These are phyloP conservation scores for Didymella exigua DNA, from an alignment of 2,329 filamentous ascomycete species.

Conservation along the genomic window DNA sequence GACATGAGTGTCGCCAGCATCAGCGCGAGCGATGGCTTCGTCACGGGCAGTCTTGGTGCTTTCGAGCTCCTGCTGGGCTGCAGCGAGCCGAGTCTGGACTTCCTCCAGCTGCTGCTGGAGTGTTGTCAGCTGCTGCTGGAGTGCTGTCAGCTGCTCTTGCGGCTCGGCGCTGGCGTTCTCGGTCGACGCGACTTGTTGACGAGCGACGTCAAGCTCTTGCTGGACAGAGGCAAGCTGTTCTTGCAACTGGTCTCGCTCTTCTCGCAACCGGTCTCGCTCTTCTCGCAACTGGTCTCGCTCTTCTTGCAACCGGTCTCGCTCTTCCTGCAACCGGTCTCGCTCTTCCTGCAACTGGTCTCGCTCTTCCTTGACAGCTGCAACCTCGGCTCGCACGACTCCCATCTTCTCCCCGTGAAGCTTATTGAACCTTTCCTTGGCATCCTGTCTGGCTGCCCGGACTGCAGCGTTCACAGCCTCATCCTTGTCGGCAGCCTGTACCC, in stretches of 20 bases:
- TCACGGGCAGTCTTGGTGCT: conserved; percentile 68
- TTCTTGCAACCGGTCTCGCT: too few relatives aligned
- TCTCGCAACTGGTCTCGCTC: too few relatives aligned
- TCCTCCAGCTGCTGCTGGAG: conserved; percentile 49
- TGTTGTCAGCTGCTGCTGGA: conserved; percentile 51
- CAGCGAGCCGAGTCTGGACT: conserved; percentile 25
- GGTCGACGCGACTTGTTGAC: conserved; percentile 28
- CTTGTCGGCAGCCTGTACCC: conserved; percentile 19
- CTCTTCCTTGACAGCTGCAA: conserved; percentile 60
- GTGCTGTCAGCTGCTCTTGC: conserved; percentile 66
- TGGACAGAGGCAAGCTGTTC: conserved; percentile 27
- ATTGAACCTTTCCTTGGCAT: conserved; percentile 65
- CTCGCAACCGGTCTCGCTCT: too few relatives aligned
- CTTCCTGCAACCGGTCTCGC: too few relatives aligned
- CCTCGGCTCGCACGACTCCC: conserved; percentile 53
- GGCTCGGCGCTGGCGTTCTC: conserved; percentile 25
- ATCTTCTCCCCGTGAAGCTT: conserved; percentile 44
- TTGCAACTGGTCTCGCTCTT: conserved; percentile 60
- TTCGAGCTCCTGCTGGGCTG: conserved; percentile 57
- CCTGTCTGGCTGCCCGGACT: conserved; percentile 57
- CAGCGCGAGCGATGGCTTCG: conserved; percentile 57
- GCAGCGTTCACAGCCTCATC: conserved; percentile 22
- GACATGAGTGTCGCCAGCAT: conserved; percentile 48
- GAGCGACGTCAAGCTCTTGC: conserved; percentile 68
- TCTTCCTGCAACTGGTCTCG: too few relatives aligned